These are phyloP conservation scores for Fusarium sp. DNA, from an alignment of 2,329 filamentous ascomycete species.

Conservation along the genomic window DNA sequence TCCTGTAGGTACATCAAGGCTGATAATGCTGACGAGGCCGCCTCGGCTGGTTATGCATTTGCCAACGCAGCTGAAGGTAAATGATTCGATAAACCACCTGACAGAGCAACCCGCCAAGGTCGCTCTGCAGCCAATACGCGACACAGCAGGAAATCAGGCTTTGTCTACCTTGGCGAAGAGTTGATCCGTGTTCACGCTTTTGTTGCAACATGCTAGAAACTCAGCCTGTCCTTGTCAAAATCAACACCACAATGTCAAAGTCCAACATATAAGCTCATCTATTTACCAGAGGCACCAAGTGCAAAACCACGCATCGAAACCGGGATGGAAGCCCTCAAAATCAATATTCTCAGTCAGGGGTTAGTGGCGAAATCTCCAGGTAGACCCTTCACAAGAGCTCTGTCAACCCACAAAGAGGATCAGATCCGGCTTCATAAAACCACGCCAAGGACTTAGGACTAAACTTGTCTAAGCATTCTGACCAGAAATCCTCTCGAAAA, in stretches of 20 bases:
- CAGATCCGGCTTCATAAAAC: neutral
- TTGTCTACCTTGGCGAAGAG: slow-evolving; percentile 74
- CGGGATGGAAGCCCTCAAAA: neutral
- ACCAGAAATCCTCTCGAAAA: neutral
- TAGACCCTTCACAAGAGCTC: neutral
- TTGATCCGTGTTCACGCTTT: slow-evolving; percentile 55
- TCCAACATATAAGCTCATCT: slow-evolving; percentile 57
- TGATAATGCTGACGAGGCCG: neutral
- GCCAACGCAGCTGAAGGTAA: neutral
- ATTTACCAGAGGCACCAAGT: neutral
- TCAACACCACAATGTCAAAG: neutral
- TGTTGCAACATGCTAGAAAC: neutral
- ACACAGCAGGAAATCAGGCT: slow-evolving; percentile 81
- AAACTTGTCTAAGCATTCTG: neutral
- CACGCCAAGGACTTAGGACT: too few species aligned
- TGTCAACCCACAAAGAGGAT: neutral
- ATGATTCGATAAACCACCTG: slow-evolving; percentile 70
- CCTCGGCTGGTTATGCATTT: neutral
- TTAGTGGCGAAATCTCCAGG: neutral
- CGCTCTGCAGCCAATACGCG: slow-evolving; percentile 75
- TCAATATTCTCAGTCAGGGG: neutral
- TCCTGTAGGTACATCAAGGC: neutral
- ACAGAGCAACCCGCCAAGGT: slow-evolving; percentile 69
- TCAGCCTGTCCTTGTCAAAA: neutral
- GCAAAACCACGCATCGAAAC: neutral